These are phyloP conservation scores for Talaromyces piceae DNA, from an alignment of 2,329 filamentous ascomycete genomes.

Conservation along the genomic window DNA sequence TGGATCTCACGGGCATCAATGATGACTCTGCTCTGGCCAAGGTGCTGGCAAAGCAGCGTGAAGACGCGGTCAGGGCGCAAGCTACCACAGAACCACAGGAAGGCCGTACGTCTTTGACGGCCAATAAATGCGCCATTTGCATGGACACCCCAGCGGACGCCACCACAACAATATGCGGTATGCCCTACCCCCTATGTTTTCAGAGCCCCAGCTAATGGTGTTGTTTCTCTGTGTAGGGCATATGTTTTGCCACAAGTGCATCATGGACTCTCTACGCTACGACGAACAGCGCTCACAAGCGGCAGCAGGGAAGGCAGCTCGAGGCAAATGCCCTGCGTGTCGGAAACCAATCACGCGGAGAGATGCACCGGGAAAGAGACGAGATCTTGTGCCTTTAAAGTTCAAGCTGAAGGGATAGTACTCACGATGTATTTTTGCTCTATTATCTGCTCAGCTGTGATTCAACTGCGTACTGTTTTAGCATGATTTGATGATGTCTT, in stretches of 20 bases:
- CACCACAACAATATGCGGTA: conserved; percentile 55
- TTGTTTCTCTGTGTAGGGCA: conserved; percentile 40
- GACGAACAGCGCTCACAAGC: conserved; percentile 43
- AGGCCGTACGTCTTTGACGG: conserved; percentile 35
- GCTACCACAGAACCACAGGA: conserved; percentile 23
- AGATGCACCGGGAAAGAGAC: conserved; percentile 27
- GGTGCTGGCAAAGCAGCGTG: conserved; percentile 45
- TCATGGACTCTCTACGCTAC: conserved; percentile 52
- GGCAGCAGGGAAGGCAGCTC: conserved; percentile 21
- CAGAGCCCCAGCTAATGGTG: background rate
- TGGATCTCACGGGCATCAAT: conserved; percentile 44
- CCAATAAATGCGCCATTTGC: conserved; percentile 55
- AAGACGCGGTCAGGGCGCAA: conserved; percentile 45
- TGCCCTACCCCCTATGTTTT: conserved; percentile 16
- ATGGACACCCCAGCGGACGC: conserved; percentile 55
- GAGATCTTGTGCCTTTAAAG: conserved; percentile 32
- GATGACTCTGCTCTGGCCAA: conserved; percentile 35
- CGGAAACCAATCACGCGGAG: conserved; percentile 33
- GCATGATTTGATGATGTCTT: background rate
- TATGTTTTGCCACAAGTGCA: conserved; percentile 57
- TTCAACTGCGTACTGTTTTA: background rate
- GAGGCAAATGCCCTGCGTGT: conserved; percentile 40
- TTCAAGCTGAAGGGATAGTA: conserved; percentile 22
- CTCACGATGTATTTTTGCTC: background rate
- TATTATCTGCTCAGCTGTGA: background rate